Conservation (phyloP, 805 yeast species). For the Lachancea dasiensis region DNA sequence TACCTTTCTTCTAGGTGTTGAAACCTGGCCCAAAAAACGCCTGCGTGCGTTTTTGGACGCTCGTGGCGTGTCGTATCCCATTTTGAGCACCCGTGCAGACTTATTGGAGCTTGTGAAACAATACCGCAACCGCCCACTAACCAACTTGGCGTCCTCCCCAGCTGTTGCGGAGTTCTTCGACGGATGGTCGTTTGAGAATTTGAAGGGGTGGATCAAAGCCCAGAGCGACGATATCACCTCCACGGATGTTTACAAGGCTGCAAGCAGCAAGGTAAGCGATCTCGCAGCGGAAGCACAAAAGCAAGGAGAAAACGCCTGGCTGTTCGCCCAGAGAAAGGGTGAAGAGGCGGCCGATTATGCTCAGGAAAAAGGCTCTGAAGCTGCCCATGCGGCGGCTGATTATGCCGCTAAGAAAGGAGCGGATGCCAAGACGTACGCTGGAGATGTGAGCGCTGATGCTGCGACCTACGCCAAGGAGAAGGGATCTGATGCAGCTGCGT, state of each 20-base stretch:
- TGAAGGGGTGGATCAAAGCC: constrained; percentile 37
- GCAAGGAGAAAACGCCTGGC: constrained; percentile 7
- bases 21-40: constrained; percentile 42
- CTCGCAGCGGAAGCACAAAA: constrained; percentile 9
- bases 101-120: constrained; percentile 37
- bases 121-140: constrained; percentile 35
- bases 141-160: constrained; percentile 22
- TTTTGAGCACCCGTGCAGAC: constrained; percentile 36
- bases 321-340: constrained; percentile 10
- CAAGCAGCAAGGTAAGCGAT: constrained; percentile 14
- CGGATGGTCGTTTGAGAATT: constrained; percentile 35
- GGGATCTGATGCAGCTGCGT: constrained; percentile 10
- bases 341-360: constrained; percentile 6
- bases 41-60: constrained; percentile 38
- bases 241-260: constrained; percentile 23
- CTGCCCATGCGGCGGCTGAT: constrained; percentile 4
- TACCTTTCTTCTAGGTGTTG: constrained; percentile 41
- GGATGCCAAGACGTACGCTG: constrained; percentile 17
- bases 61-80: constrained; percentile 37
- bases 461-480: constrained; percentile 12
- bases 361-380: constrained; percentile 5
- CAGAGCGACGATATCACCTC: constrained; percentile 26
- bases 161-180: constrained; percentile 30
- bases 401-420: constrained; percentile 20
- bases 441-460: constrained; percentile 7